Evolutionary conservation across 192 early-diverging fungal species (phyloP), one percentile per base, ranked within the genome.

Genomic region (Globomyces pollinis-pini): DNA sequence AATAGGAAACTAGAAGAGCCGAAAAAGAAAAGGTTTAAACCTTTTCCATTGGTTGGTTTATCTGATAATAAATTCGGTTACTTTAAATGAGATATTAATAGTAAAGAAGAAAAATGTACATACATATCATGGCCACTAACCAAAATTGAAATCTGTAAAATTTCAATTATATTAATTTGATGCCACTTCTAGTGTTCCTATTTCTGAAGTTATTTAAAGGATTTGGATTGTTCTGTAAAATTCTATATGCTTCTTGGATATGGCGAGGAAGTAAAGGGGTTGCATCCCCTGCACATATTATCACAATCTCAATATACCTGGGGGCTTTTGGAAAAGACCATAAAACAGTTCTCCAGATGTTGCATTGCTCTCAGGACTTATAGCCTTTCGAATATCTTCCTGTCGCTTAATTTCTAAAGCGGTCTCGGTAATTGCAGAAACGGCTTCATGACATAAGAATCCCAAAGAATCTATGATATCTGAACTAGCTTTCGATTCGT

Each of bases 401-500:
- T 68, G 61, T 34, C 42, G 35, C 59, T 80, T 79, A 23, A 83
- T 64, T 9, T 45, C 66, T 53, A 97, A 74, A 1, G 87, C 93
- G 1, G 81, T 84, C 65, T 94, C 91, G 16, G 96, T 99, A 21
- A 99, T 67, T 15, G 79, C 87, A 9, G 86, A 84, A 4, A 99
- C 94, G 84, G 94, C 90, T 64, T 99, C 96, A 63, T 88, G 94
- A 0, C 87, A 89, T 30, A 99, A 69, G 63, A 99, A 99, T 8
- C 96, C 96, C 2, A 97, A 74, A 53, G 93, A 93, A 64, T 99
- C 96, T 63, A 96, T 89, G 41, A 99, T 89, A 56, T 99, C 93
- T 61, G 84, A 86, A 60, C 86, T 89, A 6, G 94, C 87, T 64
- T 90, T 89, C 66, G 86, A 88, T 62, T 96, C 94, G 39, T 91